phyloP scores from a whole-genome alignment of 2,329 filamentous ascomycete genomes.

The Coniosporium tulheliwenetii region DNA sequence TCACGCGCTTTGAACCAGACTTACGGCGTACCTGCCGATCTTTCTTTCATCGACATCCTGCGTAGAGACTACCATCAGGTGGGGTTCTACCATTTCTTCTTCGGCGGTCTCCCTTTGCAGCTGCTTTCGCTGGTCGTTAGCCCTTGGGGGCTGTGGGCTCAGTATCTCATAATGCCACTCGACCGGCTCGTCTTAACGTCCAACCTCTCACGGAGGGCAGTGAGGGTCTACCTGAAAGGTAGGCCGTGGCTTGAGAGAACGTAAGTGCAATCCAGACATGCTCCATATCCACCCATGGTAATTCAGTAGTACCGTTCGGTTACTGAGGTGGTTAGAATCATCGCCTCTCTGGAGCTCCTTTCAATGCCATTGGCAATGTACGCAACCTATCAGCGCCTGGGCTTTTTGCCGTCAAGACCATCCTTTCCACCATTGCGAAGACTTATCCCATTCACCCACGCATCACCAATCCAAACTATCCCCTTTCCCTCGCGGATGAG shows the following conservation, averaged over 20 bases:
- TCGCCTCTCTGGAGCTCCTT: neutral
- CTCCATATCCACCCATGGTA: neutral
- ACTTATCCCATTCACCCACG: neutral
- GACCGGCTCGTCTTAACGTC: neutral
- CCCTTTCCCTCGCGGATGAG: neutral
- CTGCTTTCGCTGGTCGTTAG: neutral
- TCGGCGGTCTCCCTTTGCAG: neutral
- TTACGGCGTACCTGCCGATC: too few species aligned
- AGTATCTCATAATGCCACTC: neutral
- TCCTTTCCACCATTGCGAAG: neutral
- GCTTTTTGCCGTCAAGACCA: neutral
- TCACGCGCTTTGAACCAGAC: too few species aligned
- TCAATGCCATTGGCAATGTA: neutral
- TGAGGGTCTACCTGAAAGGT: neutral
- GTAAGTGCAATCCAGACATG: neutral
- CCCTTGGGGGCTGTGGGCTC: neutral
- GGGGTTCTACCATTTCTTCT: neutral
- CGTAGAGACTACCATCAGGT: neutral
- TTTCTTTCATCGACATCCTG: neutral
- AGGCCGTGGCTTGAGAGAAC: neutral
- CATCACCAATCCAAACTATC: neutral
- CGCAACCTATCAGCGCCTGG: neutral
- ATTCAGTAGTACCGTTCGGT: neutral
- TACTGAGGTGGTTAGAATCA: neutral
- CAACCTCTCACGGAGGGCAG: neutral